Evolutionary conservation across 306 rosid genomes (phyloP), one percentile per base, ranked within the genome.

Genomic region (Fagus sylvatica): DNA sequence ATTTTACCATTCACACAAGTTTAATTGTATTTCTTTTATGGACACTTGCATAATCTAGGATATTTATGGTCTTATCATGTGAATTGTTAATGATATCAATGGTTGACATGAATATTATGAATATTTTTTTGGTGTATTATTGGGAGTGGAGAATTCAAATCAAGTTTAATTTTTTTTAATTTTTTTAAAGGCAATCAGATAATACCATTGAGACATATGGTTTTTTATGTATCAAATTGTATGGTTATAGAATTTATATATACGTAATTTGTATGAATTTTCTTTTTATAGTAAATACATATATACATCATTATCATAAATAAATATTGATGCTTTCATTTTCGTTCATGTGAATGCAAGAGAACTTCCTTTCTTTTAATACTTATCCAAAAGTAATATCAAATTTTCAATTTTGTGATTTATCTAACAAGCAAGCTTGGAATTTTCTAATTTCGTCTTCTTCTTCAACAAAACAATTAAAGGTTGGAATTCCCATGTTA

Each of bases 301-400:
- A 0, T 9, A 37, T 66, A 1, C 12, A 59, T 59, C 37, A 28
- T 22, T 22, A 22, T 66, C 71, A 17, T 17, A 66, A 33, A 28
- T 16, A 6, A 15, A 37, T 43, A 22, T 22, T 22, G 49, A 32
- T 17, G 32, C 49, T 17, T 17, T 39, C 5, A 1, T 32, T 65
- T n/a, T 65, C 71, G 3, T 65, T 65, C 40, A 37, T 65, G 71
- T 39, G 48, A 65, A 65, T 65, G 6, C 46, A 39, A 65, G 71
- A 32, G 37, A 4, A 37, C 70, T 65, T 8, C 30, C 37, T 33
- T 65, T 22, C 28, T n/a, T 39, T 1, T 10, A 30, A 30, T 3
- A 4, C 43, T 62, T 62, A 34, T 34, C 41, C 10, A 2, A 62
- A 5, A 34, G 0, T 15, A 33, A 34, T 13, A 2, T 12, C 19